Base-by-base conservation (phyloP, 257 asterid genomes). In the Solanum peruvianum region DNA sequence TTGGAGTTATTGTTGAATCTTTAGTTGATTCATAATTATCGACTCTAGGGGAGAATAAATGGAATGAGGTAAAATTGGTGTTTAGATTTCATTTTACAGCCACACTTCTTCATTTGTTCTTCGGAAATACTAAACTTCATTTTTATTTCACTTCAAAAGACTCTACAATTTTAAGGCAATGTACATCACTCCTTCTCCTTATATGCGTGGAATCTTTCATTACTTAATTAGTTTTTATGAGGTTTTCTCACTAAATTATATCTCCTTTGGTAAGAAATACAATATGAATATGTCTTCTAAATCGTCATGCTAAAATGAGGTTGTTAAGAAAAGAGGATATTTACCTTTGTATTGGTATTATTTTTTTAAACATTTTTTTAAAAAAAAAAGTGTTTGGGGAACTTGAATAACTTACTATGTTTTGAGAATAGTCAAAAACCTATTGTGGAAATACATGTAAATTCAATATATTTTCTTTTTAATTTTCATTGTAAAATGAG, bases 71-170 rank as follows among this genome's bases (percentile, higher is more conserved):
- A 31, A 94, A 95, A 3, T 87, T 91, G 10, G 93, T 86, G 87
- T 97, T 97, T 90, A 90, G 88, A 87, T 97, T 97, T 82, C 98
- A 98, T 7, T 88, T 95, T 9, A 93, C 98, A 2, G 99, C 99
- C 3, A 97, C 98, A 97, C 94, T 44, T 98, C 98, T 44, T 95
- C 98, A 15, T 97, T 91, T 27, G 89, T 95, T 86, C 95, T 97
- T 29, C 94, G 99, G 84, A 97, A 97, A 89, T 94, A 95, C 44
- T 95, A 94, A 47, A 67, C 90, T 62, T 93, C 97, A 2, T 88
- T 97, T 89, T 94, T 97, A 37, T 91, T 91, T 75, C 98, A 97
- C 90, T 94, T 92, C 45, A 98, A 95, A 78, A 98, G 94, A 86
- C 91, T 95, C 23, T 93, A 95, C 92, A 90, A 89, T 86, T 92